phyloP scores from a whole-genome alignment of 768 basidiomycete genomes.

The Suillus plorans region DNA sequence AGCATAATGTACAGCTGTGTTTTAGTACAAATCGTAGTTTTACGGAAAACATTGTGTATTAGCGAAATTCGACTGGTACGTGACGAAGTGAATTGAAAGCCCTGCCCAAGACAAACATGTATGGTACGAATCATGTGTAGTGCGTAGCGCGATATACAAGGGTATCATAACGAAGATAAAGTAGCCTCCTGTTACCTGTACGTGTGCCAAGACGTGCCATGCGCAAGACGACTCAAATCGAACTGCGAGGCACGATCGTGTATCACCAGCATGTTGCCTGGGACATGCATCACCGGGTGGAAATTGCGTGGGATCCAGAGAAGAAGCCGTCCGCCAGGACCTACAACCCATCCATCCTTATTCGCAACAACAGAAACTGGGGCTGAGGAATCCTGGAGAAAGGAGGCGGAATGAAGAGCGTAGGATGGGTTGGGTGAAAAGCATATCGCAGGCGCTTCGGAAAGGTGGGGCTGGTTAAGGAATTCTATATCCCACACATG shows the following conservation, averaged over 20 bases:
- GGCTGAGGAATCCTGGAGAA: background rate
- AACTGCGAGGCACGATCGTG: background rate
- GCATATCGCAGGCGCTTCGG: background rate
- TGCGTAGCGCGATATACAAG: no score
- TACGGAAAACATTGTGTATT: no score
- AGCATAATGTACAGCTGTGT: no score
- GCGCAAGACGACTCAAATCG: background rate
- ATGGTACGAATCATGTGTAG: no score
- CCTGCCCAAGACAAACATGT: no score
- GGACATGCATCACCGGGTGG: background rate
- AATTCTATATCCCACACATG: background rate
- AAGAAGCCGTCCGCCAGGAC: background rate
- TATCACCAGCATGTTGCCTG: background rate
- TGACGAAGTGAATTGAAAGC: no score
- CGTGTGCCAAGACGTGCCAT: background rate
- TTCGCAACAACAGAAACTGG: background rate
- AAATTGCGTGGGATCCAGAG: background rate
- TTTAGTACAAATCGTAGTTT: no score
- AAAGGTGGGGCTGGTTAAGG: background rate
- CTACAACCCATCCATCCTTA: background rate
- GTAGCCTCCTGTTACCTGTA: background rate
- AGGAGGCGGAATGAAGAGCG: background rate
- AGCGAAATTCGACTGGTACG: no score
- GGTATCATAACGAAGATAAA: background rate
- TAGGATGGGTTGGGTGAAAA: background rate